Evolutionary conservation across 192 early-diverging fungal species (phyloP).

Genomic region (Dissophora ornata): DNA sequence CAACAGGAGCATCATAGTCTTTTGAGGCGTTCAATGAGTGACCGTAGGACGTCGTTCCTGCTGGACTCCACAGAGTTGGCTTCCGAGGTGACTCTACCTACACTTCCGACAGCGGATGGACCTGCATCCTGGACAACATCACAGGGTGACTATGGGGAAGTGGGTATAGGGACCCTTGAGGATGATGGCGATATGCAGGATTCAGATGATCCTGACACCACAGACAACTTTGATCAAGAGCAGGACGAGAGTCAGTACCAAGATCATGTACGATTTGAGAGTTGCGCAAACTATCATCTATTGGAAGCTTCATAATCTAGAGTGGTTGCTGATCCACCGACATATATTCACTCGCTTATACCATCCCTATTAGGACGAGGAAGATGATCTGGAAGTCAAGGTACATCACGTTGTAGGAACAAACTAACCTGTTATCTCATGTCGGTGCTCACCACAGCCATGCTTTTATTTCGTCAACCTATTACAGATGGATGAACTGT

Average conservation of each 20-base stretch:
- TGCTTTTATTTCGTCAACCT: too few relatives aligned
- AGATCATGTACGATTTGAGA: slow-evolving; percentile 8
- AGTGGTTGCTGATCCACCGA: not conserved
- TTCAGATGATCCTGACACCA: slow-evolving; percentile 51
- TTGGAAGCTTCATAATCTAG: not conserved
- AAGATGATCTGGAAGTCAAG: slow-evolving; percentile 50
- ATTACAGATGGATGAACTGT: slow-evolving; percentile 49
- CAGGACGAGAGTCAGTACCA: slow-evolving; percentile 29
- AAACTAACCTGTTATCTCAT: too few relatives aligned
- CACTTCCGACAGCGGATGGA: slow-evolving; percentile 16
- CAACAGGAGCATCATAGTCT: not conserved
- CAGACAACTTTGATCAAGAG: slow-evolving; percentile 50
- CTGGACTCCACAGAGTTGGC: slow-evolving; percentile 25
- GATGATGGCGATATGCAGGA: slow-evolving; percentile 52
- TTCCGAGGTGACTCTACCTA: slow-evolving; percentile 18
- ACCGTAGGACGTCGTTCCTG: slow-evolving; percentile 19
- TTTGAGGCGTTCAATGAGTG: slow-evolving; percentile 37
- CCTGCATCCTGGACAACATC: slow-evolving; percentile 50
- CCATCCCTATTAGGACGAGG: slow-evolving; percentile 10
- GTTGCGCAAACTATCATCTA: not conserved
- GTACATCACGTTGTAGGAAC: slow-evolving; percentile 1
- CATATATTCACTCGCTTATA: not conserved
- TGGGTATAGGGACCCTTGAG: slow-evolving; percentile 5
- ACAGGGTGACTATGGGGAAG: slow-evolving; percentile 36
- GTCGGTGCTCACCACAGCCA: not conserved